These are phyloP conservation scores for Benincasa hispida DNA, from an alignment of 306 rosid species.

Conservation along the genomic window DNA sequence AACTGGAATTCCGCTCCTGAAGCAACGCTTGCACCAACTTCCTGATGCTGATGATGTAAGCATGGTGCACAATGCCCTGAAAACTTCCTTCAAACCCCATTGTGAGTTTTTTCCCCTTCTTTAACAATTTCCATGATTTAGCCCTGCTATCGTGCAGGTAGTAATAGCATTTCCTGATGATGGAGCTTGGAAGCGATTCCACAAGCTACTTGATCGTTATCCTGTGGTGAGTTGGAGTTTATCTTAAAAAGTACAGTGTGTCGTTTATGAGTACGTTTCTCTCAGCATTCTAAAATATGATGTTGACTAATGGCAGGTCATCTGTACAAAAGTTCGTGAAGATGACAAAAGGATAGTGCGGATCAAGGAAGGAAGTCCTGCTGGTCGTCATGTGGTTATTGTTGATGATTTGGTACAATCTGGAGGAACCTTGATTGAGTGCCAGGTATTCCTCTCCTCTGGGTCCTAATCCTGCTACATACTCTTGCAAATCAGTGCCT, in stretches of 20 bases:
- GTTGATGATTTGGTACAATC: conserved; percentile 99
- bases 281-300: not conserved
- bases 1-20: conserved; percentile 90
- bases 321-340: conserved; percentile 88
- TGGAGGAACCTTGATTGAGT: conserved; percentile 88
- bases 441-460: conserved; percentile 47
- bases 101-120: not conserved
- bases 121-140: conserved; percentile 4
- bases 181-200: conserved; percentile 98
- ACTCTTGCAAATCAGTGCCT: not conserved
- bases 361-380: conserved; percentile 79
- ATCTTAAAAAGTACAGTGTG: not conserved
- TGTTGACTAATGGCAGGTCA: conserved; percentile 43
- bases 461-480: not conserved
- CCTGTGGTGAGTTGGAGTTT: conserved; percentile 40
- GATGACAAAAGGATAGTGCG: conserved; percentile 91
- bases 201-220: conserved; percentile 72
- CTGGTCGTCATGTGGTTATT: conserved; percentile 82
- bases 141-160: conserved; percentile 35
- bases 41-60: conserved; percentile 65
- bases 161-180: conserved; percentile 96
- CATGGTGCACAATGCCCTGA: conserved; percentile 8
- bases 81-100: not conserved
- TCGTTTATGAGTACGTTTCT: not conserved
- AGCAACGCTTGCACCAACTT: conserved; percentile 71